These are phyloP conservation scores for Filosporella fistucella DNA, from an alignment of 495 filamentous ascomycete genomes.

Conservation along the genomic window DNA sequence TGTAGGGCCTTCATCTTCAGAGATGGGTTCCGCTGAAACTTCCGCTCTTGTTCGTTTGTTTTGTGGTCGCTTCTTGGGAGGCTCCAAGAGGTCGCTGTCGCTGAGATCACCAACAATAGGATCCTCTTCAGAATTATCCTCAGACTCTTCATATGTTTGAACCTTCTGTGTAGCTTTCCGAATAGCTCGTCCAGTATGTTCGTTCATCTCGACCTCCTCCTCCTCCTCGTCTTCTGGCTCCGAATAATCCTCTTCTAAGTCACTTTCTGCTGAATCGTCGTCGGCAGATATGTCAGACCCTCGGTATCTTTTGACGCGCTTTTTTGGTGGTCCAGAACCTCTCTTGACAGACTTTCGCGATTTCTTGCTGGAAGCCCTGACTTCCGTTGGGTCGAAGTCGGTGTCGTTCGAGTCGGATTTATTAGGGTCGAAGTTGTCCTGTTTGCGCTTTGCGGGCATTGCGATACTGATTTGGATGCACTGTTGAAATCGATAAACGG, in stretches of 20 bases:
- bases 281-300: conserved; percentile 69
- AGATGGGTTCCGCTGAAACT: conserved; percentile 10
- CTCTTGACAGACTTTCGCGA: conserved; percentile 29
- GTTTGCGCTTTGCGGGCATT: conserved; percentile 55
- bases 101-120: conserved; percentile 15
- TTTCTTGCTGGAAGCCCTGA: conserved; percentile 39
- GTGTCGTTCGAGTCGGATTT: conserved; percentile 83
- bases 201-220: conserved; percentile 57
- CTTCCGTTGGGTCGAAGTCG: conserved; percentile 57
- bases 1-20: conserved; percentile 23
- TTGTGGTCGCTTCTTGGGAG: conserved; percentile 20
- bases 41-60: conserved; percentile 36
- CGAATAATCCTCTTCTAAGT: conserved; percentile 55
- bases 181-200: conserved; percentile 18
- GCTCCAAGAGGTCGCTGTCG: conserved; percentile 26
- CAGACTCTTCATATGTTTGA: conserved; percentile 37
- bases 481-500: neutral
- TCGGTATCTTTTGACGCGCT: conserved; percentile 41
- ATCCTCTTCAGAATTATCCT: conserved; percentile 18
- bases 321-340: conserved; percentile 44
- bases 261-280: conserved; percentile 55
- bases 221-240: conserved; percentile 54
- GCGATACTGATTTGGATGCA: conserved; percentile 1
- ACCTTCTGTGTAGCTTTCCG: conserved; percentile 30
- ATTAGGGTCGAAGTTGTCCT: conserved; percentile 72